Evolutionary conservation across 192 early-diverging fungal species (phyloP).

Genomic region (Rhizoclosmatium sp.): DNA sequence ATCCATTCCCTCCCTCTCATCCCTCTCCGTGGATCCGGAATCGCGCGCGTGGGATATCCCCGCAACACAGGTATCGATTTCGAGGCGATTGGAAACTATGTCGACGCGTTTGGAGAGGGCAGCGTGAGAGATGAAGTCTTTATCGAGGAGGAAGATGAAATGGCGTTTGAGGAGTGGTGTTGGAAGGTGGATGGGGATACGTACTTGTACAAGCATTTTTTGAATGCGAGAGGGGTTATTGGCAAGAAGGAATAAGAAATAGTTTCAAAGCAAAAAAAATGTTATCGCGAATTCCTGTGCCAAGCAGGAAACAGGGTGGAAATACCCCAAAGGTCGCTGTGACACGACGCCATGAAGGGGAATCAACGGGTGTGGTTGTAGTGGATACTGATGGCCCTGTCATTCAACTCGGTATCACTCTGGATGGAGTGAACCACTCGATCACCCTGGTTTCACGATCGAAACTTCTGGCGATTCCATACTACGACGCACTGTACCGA

Average conservation of each 20-base stretch:
- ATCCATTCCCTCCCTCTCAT: slow-evolving; percentile 33
- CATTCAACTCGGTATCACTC: no score
- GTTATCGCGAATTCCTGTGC: no score
- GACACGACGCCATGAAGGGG: no score
- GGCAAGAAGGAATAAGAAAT: not conserved
- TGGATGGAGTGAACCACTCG: no score
- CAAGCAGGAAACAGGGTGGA: no score
- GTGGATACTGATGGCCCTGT: no score
- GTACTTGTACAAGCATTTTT: slow-evolving; percentile 54
- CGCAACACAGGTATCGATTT: not conserved
- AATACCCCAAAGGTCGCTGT: no score
- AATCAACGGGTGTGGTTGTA: no score
- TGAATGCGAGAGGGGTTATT: slow-evolving; percentile 55
- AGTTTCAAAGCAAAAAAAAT: not conserved
- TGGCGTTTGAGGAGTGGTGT: slow-evolving; percentile 49
- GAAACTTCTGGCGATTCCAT: no score
- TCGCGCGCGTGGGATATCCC: not conserved
- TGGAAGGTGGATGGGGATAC: slow-evolving; percentile 52
- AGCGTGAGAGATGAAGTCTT: slow-evolving; percentile 32
- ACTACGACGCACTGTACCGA: no score
- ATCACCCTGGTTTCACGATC: no score
- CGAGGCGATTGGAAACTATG: not conserved
- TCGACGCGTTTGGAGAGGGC: slow-evolving; percentile 32
- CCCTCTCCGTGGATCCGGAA: not conserved
- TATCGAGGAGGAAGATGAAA: slow-evolving; percentile 40